These are phyloP conservation scores for Hypoxylon fuscum DNA, from an alignment of 495 filamentous ascomycete genomes.

Conservation along the genomic window DNA sequence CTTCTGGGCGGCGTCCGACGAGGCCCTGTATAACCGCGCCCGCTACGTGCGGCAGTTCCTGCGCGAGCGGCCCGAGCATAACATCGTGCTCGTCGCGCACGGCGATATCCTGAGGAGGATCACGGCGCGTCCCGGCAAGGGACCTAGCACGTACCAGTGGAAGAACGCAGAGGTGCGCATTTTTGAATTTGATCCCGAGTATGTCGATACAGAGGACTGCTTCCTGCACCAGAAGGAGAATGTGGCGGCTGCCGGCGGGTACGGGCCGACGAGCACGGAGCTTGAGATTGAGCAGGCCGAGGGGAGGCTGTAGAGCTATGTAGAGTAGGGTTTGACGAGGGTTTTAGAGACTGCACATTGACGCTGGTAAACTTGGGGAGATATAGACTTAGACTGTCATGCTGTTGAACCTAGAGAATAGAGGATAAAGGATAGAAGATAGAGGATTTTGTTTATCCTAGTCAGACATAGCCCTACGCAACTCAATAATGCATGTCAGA, in stretches of 20 bases:
- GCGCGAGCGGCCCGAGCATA: conserved; percentile 60
- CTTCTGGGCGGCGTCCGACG: conserved; percentile 25
- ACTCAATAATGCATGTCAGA: no score
- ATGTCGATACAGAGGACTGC: conserved; percentile 33
- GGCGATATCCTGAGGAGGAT: conserved; percentile 60
- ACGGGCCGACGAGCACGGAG: conserved; percentile 35
- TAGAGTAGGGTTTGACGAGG: background rate
- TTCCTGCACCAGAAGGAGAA: conserved; percentile 35
- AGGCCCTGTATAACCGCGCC: conserved; percentile 26
- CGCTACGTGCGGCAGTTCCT: conserved; percentile 41
- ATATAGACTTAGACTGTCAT: background rate
- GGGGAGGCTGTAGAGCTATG: conserved; percentile 16
- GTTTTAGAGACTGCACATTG: background rate
- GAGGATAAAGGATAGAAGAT: background rate
- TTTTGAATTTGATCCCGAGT: conserved; percentile 59
- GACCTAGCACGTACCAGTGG: conserved; percentile 52
- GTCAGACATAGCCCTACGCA: no score
- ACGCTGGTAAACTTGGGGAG: background rate
- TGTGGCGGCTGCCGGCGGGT: conserved; percentile 37
- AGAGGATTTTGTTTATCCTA: background rate
- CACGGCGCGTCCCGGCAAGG: conserved; percentile 23
- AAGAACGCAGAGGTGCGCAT: conserved; percentile 67
- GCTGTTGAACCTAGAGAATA: conserved; percentile 6
- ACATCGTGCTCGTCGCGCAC: conserved; percentile 66
- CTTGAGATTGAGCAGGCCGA: conserved; percentile 28